A percentile compares a stretch with the other conserved stretches of the same genome.
These are phyloP conservation scores for Quercus glauca DNA, from an alignment of 306 rosid species.

Conservation along the genomic window DNA sequence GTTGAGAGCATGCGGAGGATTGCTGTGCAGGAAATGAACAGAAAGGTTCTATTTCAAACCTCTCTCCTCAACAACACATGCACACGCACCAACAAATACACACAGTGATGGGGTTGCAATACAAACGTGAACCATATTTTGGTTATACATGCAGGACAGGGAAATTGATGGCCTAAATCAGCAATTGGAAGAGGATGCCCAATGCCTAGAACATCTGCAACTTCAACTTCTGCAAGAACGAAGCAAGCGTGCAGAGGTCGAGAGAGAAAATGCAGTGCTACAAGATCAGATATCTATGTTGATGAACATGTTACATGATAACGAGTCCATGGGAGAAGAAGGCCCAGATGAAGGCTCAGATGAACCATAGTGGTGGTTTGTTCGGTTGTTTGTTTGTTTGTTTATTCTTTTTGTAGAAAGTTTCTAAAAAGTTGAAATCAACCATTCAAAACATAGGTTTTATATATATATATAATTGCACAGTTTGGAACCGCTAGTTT, in stretches of 20 bases:
- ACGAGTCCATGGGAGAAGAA: slow-evolving; percentile 51
- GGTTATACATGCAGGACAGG: slow-evolving; percentile 52
- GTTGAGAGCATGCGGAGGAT: slow-evolving; percentile 96
- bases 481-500: slow-evolving; percentile 13
- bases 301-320: slow-evolving; percentile 79
- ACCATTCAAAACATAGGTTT: not conserved
- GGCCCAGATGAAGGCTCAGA: slow-evolving; percentile 46
- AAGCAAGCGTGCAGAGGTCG: slow-evolving; percentile 65
- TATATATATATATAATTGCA: slow-evolving; percentile 1
- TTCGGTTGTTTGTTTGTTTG: slow-evolving; percentile 2
- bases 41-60: slow-evolving; percentile 62
- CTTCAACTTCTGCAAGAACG: slow-evolving; percentile 72
- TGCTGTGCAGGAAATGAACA: slow-evolving; percentile 94
- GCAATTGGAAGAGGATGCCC: slow-evolving; percentile 77
- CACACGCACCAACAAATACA: not conserved
- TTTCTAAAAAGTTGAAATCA: slow-evolving; percentile 15
- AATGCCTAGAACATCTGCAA: slow-evolving; percentile 76
- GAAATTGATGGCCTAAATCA: slow-evolving; percentile 83
- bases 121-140: not conserved
- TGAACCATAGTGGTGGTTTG: slow-evolving; percentile 32
- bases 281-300: slow-evolving; percentile 85
- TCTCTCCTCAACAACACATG: not conserved
- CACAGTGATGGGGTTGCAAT: not conserved
- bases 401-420: slow-evolving; percentile 44
- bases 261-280: slow-evolving; percentile 78